phyloP scores from a whole-genome alignment of 208 protist genomes.

The Acanthamoeba triangularis region DNA sequence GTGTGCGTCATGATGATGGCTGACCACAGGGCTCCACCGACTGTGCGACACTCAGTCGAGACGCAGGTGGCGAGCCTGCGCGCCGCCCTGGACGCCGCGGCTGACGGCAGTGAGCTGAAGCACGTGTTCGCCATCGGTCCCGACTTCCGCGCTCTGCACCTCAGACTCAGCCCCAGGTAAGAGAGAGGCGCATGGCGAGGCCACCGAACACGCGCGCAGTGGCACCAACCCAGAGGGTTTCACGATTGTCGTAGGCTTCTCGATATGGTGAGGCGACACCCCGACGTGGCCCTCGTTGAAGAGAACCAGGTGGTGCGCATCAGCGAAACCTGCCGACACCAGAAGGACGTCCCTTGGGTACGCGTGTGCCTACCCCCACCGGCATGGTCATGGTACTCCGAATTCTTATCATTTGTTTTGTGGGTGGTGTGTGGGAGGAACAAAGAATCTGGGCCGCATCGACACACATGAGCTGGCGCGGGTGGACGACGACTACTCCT shows the following conservation, averaged over 20 bases:
- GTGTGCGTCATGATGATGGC: too few relatives aligned
- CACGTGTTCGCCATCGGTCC: background rate
- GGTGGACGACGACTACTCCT: conserved; percentile 15
- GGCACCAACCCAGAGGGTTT: too few relatives aligned
- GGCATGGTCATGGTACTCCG: background rate
- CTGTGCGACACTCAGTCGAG: too few relatives aligned
- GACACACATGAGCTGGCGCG: conserved; percentile 18
- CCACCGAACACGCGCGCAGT: too few relatives aligned
- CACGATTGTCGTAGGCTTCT: background rate
- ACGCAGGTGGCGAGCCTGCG: background rate
- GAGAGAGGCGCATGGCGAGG: too few relatives aligned
- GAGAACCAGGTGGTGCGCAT: conserved; percentile 17
- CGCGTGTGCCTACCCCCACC: background rate
- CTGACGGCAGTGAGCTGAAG: background rate
- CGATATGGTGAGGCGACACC: background rate
- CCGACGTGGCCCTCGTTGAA: conserved; percentile 6
- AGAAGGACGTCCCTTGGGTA: conserved; percentile 65
- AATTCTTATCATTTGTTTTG: too few relatives aligned
- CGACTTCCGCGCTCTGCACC: conserved; percentile 22
- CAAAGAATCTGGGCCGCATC: conserved; percentile 63
- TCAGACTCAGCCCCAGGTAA: background rate
- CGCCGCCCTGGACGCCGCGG: background rate
- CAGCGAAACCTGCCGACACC: background rate
- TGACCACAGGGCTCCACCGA: background rate
- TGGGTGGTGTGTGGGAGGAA: too few relatives aligned